Evolutionary conservation across 768 basidiomycete genomes (phyloP).

Genomic region (Boletus reticuloceps): DNA sequence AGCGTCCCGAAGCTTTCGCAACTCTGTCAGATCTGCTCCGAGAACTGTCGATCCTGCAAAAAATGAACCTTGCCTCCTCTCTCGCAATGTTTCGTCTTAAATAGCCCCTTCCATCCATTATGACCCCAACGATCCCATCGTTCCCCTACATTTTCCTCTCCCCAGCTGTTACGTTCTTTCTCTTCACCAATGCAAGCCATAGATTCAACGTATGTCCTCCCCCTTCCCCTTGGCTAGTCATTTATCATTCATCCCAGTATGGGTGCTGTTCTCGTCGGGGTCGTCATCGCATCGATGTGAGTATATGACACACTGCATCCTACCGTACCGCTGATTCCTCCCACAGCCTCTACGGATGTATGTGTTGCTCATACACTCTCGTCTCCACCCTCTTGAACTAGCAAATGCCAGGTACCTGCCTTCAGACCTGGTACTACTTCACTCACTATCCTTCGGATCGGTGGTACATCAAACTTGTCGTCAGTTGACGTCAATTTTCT

Average conservation of each 20-base stretch:
- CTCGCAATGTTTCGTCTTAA: not conserved
- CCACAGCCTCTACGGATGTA: conserved; percentile 51
- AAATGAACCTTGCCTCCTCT: not conserved
- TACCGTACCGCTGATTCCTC: not conserved
- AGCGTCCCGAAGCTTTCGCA: not conserved
- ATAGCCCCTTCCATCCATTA: not conserved
- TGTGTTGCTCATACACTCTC: conserved; percentile 1
- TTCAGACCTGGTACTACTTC: conserved; percentile 57
- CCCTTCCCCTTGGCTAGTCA: too few species aligned
- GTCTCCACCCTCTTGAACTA: not conserved
- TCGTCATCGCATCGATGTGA: conserved; percentile 47
- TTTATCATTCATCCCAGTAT: conserved; percentile 31
- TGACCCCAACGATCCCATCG: not conserved
- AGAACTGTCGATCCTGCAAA: not conserved
- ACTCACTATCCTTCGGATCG: conserved; percentile 48
- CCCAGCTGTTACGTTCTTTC: not conserved
- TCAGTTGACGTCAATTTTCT: conserved; percentile 24
- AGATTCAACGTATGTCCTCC: conserved; percentile 33
- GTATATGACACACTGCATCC: conserved; percentile 15
- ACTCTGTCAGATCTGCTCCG: not conserved
- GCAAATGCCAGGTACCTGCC: conserved; percentile 44
- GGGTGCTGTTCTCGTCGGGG: conserved; percentile 50
- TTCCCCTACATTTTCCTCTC: not conserved
- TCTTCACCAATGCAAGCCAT: conserved; percentile 15
- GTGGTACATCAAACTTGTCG: conserved; percentile 48